These are phyloP conservation scores for Lipomyces chichibuensis DNA, from an alignment of 805 yeast species.

Conservation along the genomic window DNA sequence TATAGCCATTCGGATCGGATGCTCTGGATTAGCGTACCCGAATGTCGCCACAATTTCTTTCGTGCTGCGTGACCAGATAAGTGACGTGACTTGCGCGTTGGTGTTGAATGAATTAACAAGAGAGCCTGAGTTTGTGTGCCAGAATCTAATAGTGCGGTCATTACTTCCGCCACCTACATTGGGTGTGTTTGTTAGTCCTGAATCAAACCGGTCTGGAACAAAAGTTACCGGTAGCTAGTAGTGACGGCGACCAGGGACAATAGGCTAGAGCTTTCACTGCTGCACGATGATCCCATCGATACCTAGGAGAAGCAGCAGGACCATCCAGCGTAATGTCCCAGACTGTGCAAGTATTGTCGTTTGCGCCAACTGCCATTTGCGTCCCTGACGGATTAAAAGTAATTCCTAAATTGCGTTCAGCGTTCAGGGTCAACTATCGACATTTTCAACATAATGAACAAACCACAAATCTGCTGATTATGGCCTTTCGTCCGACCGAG, in stretches of 20 bases:
- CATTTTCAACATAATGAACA: neutral
- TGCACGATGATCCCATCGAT: conserved; percentile 67
- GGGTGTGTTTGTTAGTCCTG: neutral
- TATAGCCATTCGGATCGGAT: conserved; percentile 58
- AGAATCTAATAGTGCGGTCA: conserved; percentile 77
- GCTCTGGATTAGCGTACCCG: conserved; percentile 68
- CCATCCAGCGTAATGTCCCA: conserved; percentile 58
- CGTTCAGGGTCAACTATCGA: neutral
- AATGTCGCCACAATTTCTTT: conserved; percentile 76
- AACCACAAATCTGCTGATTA: conserved; percentile 40
- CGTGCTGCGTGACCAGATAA: conserved; percentile 69
- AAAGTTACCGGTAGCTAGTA: conserved; percentile 63
- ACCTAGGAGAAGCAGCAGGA: conserved; percentile 50
- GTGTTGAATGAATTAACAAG: conserved; percentile 60
- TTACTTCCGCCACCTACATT: conserved; percentile 81
- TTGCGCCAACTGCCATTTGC: conserved; percentile 79
- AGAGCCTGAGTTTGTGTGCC: conserved; percentile 85
- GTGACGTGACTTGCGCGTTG: conserved; percentile 74
- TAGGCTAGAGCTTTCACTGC: conserved; percentile 89
- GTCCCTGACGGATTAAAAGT: conserved; percentile 58
- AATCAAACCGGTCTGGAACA: neutral
- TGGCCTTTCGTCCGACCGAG: conserved; percentile 35
- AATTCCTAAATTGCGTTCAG: conserved; percentile 49
- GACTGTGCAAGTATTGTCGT: conserved; percentile 76
- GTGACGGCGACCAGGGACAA: conserved; percentile 84